Evolutionary conservation across 2,329 filamentous ascomycete genomes (phyloP), one percentile per base, ranked within the genome.

Genomic region (Venturia aucupariae): DNA sequence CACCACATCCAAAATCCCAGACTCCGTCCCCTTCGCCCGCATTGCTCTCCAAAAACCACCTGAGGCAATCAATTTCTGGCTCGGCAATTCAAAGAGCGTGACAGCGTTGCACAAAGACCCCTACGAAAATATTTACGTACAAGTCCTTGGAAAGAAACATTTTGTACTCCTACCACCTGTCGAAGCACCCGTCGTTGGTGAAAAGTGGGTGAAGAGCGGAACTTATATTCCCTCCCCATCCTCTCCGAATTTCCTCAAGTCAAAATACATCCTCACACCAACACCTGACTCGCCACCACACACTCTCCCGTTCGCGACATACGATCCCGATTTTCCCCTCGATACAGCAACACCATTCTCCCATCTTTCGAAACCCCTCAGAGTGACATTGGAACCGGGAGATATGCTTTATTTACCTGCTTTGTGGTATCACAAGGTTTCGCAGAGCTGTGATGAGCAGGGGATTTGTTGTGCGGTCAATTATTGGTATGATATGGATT

Each of bases 401-500:
- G 90, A 94, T 72, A 90, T 94, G 86, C 74, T 94, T 19, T 94
- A 94, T 75, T 77, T 94, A 38, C 90, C 90, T 7, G 86, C 88
- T 6, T 83, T 92, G 80, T 94, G 90, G 90, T 90, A 90, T 72
- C 90, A 94, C 72, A 92, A 93, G 72, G 90, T 94, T 4, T 85
- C 83, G 7, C 90, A 94, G 72, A 86, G 82, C 2, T 86, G 84
- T 68, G 81, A 80, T 0, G 77, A 84, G 0, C 88, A 92, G 67
- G 87, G 86, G 0, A 84, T 92, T 39, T 90, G 89, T 51, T 85
- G 89, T 64, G 89, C 90, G 1, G 86, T 92, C 44, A 94, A 94
- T 70, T 93, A 93, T 73, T 94, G 90, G 88, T 88, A 92, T 68
- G 89, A 93, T 72, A 88, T 92, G 82, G 87, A 90, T 38, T 92